Conservation (phyloP, 1,284 basidiomycete genomes). For the Cronartium quercuum region DNA sequence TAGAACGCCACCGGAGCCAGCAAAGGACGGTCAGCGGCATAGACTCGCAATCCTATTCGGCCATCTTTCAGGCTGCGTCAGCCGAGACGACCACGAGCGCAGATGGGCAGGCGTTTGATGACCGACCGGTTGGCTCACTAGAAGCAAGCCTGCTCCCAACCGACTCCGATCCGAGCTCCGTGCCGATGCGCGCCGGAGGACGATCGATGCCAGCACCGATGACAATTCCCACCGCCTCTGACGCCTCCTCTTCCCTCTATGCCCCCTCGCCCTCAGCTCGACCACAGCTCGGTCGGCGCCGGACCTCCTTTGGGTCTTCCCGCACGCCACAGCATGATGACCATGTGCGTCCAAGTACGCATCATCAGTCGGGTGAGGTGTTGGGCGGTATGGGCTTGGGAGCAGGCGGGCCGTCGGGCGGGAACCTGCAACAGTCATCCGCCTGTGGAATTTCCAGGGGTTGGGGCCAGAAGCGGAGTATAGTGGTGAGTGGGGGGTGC, state of each 20-base stretch:
- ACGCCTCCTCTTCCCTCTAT: background rate
- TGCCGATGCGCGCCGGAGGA: background rate
- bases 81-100: constrained; percentile 5
- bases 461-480: constrained; percentile 61
- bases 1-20: constrained; percentile 18
- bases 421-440: constrained; percentile 54
- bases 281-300: constrained; percentile 4
- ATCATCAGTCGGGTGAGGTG: constrained; percentile 13
- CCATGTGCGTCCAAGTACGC: background rate
- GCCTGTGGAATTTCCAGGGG: constrained; percentile 62
- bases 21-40: constrained; percentile 17
- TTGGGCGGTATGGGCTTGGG: constrained; percentile 46
- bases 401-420: constrained; percentile 46
- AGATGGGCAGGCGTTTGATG: background rate
- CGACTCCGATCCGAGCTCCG: background rate
- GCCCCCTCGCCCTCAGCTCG: background rate
- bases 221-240: background rate
- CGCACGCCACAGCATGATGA: constrained; percentile 20
- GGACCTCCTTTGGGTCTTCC: constrained; percentile 30
- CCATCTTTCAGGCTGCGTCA: constrained; percentile 30
- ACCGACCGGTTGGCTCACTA: background rate
- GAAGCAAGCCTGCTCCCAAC: background rate
- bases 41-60: no score
- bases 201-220: background rate
- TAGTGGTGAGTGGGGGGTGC: constrained; percentile 86